Evolutionary conservation across 2,329 filamentous ascomycete species (phyloP), one percentile per base, ranked within the genome.

Genomic region (Botrytis byssoidea): DNA sequence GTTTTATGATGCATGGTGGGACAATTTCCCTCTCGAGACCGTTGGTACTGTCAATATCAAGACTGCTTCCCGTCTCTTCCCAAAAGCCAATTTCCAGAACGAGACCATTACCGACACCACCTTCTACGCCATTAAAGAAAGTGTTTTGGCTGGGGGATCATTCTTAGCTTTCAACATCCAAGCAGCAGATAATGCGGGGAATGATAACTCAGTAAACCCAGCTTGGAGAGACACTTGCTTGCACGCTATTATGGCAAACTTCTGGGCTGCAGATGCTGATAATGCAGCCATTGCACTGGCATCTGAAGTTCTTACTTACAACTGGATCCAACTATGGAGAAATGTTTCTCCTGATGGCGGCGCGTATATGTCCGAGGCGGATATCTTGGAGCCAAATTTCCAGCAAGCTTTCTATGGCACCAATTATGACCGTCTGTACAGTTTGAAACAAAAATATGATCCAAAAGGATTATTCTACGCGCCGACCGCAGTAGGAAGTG

Each of bases 321-420:
- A 72, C 60, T 68, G 63, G 65, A 76, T 77, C 67, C 71, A 75
- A 55, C 51, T 61, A 25, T 77, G 75, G 76, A 70, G 74, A 60
- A 70, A 74, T 55, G 61, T 75, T 2, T 74, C 73, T 44, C 71
- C 73, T 14, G 73, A 71, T 57, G 60, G 72, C 37, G 74, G 74
- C 2, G 64, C 71, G 4, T 76, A 76, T 55, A 55, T 76, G 29
- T 68, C 71, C 14, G 76, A 77, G 68, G 70, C 61, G 7, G 75
- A 77, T 67, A 74, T 72, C 7, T 20, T 71, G 10, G 76, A 76
- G 60, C 75, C 74, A 1, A 59, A 76, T 37, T 77, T 74, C 40
- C 73, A 76, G 46, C 71, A 77, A 44, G 70, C 63, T 16, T 86
- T 86, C 76, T 87, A 83, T 75, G 86, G 85, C 0, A 51, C 64